phyloP scores from a whole-genome alignment of 371 early-diverging fungal genomes.

The Chytridium lagenaria region DNA sequence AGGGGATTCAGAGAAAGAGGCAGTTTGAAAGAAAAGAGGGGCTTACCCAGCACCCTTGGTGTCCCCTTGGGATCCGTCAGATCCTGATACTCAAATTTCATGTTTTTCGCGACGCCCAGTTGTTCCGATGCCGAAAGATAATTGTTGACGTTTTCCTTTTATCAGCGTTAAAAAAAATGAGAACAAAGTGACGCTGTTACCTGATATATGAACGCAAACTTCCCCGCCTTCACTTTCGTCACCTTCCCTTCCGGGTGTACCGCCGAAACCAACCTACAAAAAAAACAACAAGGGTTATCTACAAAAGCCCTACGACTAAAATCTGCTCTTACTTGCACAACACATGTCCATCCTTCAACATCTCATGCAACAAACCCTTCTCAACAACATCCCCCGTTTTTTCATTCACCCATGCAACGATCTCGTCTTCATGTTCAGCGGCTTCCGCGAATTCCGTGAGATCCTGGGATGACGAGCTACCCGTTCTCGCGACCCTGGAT shows the following conservation, averaged over 20 bases:
- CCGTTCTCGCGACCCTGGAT: slow-evolving; percentile 1
- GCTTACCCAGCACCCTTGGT: slow-evolving; percentile 12
- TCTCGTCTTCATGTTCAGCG: slow-evolving; percentile 12
- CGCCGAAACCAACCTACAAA: slow-evolving; percentile 22
- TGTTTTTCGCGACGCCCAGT: slow-evolving; percentile 11
- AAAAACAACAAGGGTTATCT: slow-evolving; percentile 6
- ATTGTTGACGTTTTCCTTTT: slow-evolving; percentile 27
- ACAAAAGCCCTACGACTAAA: not conserved
- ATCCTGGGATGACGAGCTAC: not conserved
- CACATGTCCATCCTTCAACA: slow-evolving; percentile 27
- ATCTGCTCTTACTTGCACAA: slow-evolving; percentile 34
- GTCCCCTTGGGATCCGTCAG: slow-evolving; percentile 17
- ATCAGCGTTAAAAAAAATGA: not conserved
- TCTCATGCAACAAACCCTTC: slow-evolving; percentile 3
- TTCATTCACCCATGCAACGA: slow-evolving; percentile 22
- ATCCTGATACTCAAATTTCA: slow-evolving; percentile 30
- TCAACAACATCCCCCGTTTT: slow-evolving; percentile 1
- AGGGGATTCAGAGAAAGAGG: too few species aligned
- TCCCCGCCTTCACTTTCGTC: slow-evolving; percentile 29
- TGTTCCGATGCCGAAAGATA: slow-evolving; percentile 23
- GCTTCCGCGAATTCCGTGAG: slow-evolving; percentile 19
- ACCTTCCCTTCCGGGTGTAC: slow-evolving; percentile 14
- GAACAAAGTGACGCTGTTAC: not conserved
- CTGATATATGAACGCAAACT: slow-evolving; percentile 31
- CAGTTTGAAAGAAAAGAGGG: too few species aligned